Base-by-base conservation (phyloP, 306 rosid genomes). In the Fagus sylvatica region DNA sequence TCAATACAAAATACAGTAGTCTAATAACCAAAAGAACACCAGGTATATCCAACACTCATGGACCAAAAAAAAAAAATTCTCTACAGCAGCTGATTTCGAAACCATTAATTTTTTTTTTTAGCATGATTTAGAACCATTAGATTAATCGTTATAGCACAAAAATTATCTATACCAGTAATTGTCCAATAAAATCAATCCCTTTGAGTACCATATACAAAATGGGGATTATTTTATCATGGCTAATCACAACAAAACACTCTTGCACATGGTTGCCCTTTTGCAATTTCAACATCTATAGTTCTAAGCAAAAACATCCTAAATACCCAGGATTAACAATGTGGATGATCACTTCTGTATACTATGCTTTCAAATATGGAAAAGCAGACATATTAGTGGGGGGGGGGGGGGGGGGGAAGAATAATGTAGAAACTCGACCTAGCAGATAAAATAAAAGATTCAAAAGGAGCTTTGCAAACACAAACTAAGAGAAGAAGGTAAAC, bases 1-100 rank as follows among this genome's bases (percentile, higher is more conserved):
- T 77, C 69, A 80, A 64, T 69, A 40, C 61, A 82, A 74, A 71
- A 69, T 3, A 59, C 36, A 13, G 71, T 6, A 81, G 78, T 62
- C 13, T 53, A 41, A 79, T 10, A 67, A 71, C 56, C 51, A 42
- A 42, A 42, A 82, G 40, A 56, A 53, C 15, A 72, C 37, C 74
- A 37, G 64, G 71, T 64, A 71, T 33, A 72, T 61, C 65, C 32
- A 36, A 56, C 46, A 62, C n/a, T 60, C 36, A 12, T 41, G 34
- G 42, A 46, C 28, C 11, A 22, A 22, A 22, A 22, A 22, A 22
- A 2, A 5, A 43, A 28, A 72, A 61, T 40, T 77, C 32, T 34
- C 51, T 73, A 16, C 28, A 22, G 28, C 3, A 15, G 59, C 51
- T 69, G 57, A 76, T 59, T 43, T 7, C 57, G 56, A 51, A 71